Evolutionary conservation across 2,329 filamentous ascomycete genomes (phyloP).

Genomic region (Aspergillus pseudoviridinutans): DNA sequence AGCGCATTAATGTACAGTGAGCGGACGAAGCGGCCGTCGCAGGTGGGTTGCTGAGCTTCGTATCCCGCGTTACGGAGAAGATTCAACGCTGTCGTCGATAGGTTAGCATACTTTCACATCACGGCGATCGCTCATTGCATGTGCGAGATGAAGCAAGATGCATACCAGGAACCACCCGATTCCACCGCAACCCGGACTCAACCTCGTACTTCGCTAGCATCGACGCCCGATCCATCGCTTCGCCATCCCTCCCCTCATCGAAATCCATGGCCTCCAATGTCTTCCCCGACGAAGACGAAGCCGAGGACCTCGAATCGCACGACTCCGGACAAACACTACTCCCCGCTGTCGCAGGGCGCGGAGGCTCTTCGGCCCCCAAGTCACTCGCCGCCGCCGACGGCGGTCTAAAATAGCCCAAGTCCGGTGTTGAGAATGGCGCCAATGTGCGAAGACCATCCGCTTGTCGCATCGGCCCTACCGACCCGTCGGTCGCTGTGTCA

Average conservation of each 20-base stretch:
- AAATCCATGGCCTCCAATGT: slow-evolving; percentile 17
- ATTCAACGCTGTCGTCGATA: slow-evolving; percentile 25
- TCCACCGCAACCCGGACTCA: slow-evolving; percentile 32
- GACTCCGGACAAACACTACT: slow-evolving; percentile 9
- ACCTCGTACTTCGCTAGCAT: slow-evolving; percentile 24
- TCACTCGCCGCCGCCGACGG: background rate
- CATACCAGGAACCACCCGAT: slow-evolving; percentile 32
- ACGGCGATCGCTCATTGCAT: slow-evolving; percentile 1
- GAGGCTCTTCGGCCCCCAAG: slow-evolving; percentile 1
- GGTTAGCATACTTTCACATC: background rate
- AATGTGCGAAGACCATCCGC: background rate
- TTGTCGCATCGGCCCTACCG: too few species aligned
- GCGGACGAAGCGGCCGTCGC: slow-evolving; percentile 30
- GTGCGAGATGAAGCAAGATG: background rate
- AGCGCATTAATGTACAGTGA: slow-evolving; percentile 35
- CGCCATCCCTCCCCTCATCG: slow-evolving; percentile 11
- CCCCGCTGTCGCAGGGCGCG: slow-evolving; percentile 10
- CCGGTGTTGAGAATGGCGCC: background rate
- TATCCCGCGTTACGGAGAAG: slow-evolving; percentile 33
- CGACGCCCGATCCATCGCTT: slow-evolving; percentile 1
- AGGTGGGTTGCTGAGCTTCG: slow-evolving; percentile 30
- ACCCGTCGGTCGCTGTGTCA: background rate
- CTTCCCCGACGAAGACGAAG: slow-evolving; percentile 12
- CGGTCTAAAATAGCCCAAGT: background rate
- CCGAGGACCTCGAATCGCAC: slow-evolving; percentile 1